Percentiles rank a stretch among this genome's conserved stretches.
phyloP scores from a whole-genome alignment of 2,329 filamentous ascomycete species.

The Alternaria consortialis region DNA sequence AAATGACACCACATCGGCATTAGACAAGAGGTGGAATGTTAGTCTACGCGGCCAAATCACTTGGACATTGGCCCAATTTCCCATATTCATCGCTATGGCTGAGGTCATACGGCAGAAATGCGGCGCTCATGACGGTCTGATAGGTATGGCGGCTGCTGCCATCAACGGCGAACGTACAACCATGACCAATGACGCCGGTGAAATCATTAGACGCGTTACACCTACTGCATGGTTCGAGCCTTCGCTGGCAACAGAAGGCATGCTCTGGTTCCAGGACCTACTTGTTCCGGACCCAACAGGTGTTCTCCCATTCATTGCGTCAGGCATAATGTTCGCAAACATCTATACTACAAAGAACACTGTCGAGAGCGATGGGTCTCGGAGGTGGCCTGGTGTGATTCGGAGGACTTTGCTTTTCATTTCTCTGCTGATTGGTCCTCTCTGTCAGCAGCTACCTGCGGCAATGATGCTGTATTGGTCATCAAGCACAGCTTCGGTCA shows the following conservation, averaged over 20 bases:
- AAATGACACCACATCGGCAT: constrained; percentile 30
- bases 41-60: constrained; percentile 32
- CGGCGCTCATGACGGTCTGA: constrained; percentile 40
- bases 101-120: constrained; percentile 49
- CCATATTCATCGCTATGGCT: constrained; percentile 50
- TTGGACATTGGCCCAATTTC: constrained; percentile 46
- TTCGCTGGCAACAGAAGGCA: constrained; percentile 64
- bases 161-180: constrained; percentile 13
- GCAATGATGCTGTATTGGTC: constrained; percentile 55
- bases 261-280: constrained; percentile 68
- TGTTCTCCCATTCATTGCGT: constrained; percentile 60
- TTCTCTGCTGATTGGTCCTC: constrained; percentile 43
- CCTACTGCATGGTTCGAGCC: constrained; percentile 55
- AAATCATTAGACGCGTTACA: constrained; percentile 10
- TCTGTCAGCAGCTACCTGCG: constrained; percentile 50
- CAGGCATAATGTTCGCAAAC: constrained; percentile 60
- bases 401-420: constrained; percentile 41
- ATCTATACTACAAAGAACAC: constrained; percentile 47
- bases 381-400: constrained; percentile 25
- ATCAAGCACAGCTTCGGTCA: constrained; percentile 46
- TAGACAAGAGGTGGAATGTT: constrained; percentile 45
- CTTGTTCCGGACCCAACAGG: constrained; percentile 62
- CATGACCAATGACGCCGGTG: constrained; percentile 12
- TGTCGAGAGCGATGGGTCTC: constrained; percentile 16
- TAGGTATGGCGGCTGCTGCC: constrained; percentile 34